phyloP scores from a whole-genome alignment of 768 basidiomycete genomes.

The Auricularia cornea region DNA sequence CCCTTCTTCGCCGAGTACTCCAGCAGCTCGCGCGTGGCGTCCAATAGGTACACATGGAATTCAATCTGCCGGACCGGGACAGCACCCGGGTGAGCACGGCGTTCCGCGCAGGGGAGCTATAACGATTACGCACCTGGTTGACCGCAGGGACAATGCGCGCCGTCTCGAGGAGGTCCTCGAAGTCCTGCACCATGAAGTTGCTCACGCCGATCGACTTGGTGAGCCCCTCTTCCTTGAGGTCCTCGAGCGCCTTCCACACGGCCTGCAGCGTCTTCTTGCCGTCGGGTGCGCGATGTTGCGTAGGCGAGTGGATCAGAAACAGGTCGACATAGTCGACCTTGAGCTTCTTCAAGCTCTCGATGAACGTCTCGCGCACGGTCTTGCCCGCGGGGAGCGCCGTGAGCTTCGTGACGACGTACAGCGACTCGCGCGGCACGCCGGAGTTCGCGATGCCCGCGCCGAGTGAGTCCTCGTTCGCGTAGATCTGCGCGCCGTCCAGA shows the following conservation, averaged over 20 bases:
- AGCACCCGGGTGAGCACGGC: too few species aligned
- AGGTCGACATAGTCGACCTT: constrained; percentile 50
- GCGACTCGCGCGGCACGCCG: constrained; percentile 32
- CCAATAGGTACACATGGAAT: constrained; percentile 43
- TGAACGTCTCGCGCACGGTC: constrained; percentile 41
- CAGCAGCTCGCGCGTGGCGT: constrained; percentile 26
- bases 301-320: constrained; percentile 48
- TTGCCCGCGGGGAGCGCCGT: constrained; percentile 25
- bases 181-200: constrained; percentile 61
- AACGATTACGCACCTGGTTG: constrained; percentile 44
- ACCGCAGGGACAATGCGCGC: constrained; percentile 67
- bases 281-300: neutral
- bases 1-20: constrained; percentile 24
- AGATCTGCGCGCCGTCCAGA: constrained; percentile 56
- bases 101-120: too few species aligned
- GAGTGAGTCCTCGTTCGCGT: constrained; percentile 46
- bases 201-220: constrained; percentile 57
- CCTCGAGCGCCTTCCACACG: constrained; percentile 56
- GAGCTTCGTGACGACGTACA: constrained; percentile 60
- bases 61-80: constrained; percentile 30
- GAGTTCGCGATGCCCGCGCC: constrained; percentile 34
- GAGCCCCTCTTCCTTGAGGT: constrained; percentile 38
- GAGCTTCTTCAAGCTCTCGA: constrained; percentile 47
- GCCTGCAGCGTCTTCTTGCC: constrained; percentile 34
- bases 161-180: constrained; percentile 61